These are phyloP conservation scores for Didymella glomerata DNA, from an alignment of 2,329 filamentous ascomycete species.

Conservation along the genomic window DNA sequence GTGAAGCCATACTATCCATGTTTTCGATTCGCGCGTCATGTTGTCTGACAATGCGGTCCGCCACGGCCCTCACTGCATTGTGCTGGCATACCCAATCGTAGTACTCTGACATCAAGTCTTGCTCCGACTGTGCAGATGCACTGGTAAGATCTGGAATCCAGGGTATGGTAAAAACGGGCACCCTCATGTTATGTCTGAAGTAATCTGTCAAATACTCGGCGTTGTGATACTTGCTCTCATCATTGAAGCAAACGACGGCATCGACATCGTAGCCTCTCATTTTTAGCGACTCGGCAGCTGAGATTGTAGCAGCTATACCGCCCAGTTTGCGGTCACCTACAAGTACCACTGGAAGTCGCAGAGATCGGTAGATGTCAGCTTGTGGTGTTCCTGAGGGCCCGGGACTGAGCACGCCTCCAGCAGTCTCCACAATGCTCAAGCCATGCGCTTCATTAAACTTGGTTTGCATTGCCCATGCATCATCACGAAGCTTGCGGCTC, in stretches of 20 bases:
- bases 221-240: constrained; percentile 72
- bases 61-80: constrained; percentile 54
- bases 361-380: constrained; percentile 77
- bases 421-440: constrained; percentile 76
- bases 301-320: constrained; percentile 81
- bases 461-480: constrained; percentile 17
- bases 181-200: constrained; percentile 63
- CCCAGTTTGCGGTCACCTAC: constrained; percentile 79
- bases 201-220: constrained; percentile 72
- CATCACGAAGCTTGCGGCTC: constrained; percentile 25
- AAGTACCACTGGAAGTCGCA: constrained; percentile 77
- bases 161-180: constrained; percentile 66
- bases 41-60: constrained; percentile 61
- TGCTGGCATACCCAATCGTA: constrained; percentile 60
- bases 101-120: constrained; percentile 68
- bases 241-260: constrained; percentile 71
- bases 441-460: constrained; percentile 18
- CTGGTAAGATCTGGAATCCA: constrained; percentile 63
- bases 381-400: constrained; percentile 78
- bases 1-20: constrained; percentile 67
- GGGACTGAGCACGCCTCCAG: constrained; percentile 82
- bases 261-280: constrained; percentile 82
- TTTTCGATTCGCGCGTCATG: constrained; percentile 66
- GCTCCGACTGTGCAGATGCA: constrained; percentile 54
- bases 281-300: constrained; percentile 78